Percentiles rank a stretch among this genome's conserved stretches.
Evolutionary conservation across 257 asterid genomes (phyloP).

Genomic region (Cinchona pubescens): DNA sequence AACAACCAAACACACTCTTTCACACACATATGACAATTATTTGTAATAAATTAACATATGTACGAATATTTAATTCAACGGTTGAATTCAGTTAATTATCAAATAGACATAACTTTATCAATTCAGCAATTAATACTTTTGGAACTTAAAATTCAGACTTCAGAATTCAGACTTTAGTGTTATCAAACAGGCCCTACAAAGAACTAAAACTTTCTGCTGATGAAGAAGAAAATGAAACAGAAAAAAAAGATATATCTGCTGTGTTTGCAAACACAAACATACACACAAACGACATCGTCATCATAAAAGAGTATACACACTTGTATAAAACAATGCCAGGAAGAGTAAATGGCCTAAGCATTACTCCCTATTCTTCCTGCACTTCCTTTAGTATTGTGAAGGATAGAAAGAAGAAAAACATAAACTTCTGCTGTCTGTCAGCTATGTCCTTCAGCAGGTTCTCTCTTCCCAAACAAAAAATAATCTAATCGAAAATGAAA

Average conservation of each 20-base stretch:
- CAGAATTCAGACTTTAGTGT: no score
- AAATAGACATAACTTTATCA: no score
- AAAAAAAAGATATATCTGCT: not conserved
- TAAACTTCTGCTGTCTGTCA: not conserved
- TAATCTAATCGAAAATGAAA: not conserved
- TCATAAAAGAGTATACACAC: not conserved
- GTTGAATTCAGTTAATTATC: no score
- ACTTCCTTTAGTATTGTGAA: not conserved
- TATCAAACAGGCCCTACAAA: no score
- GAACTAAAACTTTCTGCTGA: no score
- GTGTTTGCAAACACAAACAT: not conserved
- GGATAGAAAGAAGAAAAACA: not conserved
- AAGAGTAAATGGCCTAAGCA: not conserved
- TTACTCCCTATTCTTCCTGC: not conserved
- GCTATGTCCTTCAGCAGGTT: not conserved
- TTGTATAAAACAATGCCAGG: not conserved
- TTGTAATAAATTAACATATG: no score
- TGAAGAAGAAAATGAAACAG: no score
- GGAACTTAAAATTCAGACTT: no score
- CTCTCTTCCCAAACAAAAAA: not conserved
- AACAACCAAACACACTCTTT: no score
- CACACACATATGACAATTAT: no score
- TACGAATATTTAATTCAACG: no score
- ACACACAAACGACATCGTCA: not conserved
- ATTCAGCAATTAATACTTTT: no score